Evolutionary conservation across 2,329 filamentous ascomycete genomes (phyloP).

Genomic region (Cylindrodendrum hubeiense): DNA sequence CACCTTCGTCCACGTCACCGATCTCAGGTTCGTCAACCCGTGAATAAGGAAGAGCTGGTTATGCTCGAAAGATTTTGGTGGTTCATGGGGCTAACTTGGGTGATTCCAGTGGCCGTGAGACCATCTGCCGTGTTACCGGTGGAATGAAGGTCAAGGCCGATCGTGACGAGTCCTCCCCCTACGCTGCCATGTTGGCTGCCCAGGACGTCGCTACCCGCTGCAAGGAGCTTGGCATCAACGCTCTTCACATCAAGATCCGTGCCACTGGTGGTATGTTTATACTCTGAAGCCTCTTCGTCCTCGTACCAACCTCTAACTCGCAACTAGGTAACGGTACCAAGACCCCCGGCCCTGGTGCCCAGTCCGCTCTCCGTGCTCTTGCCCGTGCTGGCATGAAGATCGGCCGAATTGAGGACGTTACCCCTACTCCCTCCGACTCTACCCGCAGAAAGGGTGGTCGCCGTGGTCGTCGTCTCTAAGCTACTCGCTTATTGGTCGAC

Average conservation of each 20-base stretch:
- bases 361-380: constrained; percentile 98
- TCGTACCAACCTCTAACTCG: constrained; percentile 19
- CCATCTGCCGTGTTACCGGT: constrained; percentile 99
- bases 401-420: constrained; percentile 99
- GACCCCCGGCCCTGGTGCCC: constrained; percentile 98
- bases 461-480: constrained; percentile 99
- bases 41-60: constrained; percentile 32
- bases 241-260: constrained; percentile 99
- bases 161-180: constrained; percentile 99
- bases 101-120: constrained; percentile 96
- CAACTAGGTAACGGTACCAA: constrained; percentile 93
- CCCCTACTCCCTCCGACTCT: constrained; percentile 98
- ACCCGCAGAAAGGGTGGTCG: constrained; percentile 99
- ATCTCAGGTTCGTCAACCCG: constrained; percentile 82
- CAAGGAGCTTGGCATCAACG: constrained; percentile 82
- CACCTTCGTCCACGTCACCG: constrained; percentile 98
- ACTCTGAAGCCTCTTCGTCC: neutral
- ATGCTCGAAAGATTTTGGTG: constrained; percentile 30
- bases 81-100: constrained; percentile 49
- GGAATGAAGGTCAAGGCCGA: constrained; percentile 99
- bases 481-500: constrained; percentile 40
- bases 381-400: constrained; percentile 99
- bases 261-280: constrained; percentile 88
- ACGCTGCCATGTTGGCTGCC: constrained; percentile 99
- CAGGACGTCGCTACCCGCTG: constrained; percentile 95